Base-by-base conservation (phyloP, 139 green algal genomes). In the Chlorella sp. region DNA sequence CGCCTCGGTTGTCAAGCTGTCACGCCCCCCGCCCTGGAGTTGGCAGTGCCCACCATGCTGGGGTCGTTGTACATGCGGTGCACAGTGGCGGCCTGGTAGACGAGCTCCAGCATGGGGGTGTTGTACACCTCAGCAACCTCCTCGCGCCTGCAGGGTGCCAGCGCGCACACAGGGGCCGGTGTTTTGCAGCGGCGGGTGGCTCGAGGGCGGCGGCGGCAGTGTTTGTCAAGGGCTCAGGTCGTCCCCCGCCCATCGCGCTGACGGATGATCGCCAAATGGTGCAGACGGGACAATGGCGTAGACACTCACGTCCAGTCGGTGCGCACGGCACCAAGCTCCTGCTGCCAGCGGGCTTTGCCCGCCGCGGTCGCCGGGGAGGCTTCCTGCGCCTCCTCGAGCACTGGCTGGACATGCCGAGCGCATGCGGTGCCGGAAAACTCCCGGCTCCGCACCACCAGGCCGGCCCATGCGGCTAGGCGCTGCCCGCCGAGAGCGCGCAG, bases 61-160 rank as follows among this genome's bases (percentile, higher is more conserved):
- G 97, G 96, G 91, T 99, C 95, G 86, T 99, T 96, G 90, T 98
- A 95, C 94, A 96, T 95, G 77, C 97, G 95, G 90, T 99, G 97
- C 37, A 99, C 96, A 0, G 75, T 91, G 30, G 96, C 96, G 22
- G 98, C 98, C 0, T 95, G 89, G 92, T 94, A 97, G 0, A 99
- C 93, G 1, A 99, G 94, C 79, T 99, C 98, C 87, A 99, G 89
- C 22, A 99, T 92, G 0, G 98, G 96, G 5, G 95, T 96, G 76
- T 96, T 90, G 92, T 97, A 99, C 12, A 99, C 95, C 36, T 96
- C 94, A 32, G 91, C 42, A 0, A 99, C 94, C 91, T 99, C 97
- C 66, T 98, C 95, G 14, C 96, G 94, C 22, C 97, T 99, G 94
- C 88, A 60, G 36, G 48, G 7, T 16, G 7, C 48, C 40, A 90